A percentile compares a stretch with the other conserved stretches of the same genome.
These are phyloP conservation scores for Salix brachista DNA, from an alignment of 345 rosid species.

Conservation along the genomic window DNA sequence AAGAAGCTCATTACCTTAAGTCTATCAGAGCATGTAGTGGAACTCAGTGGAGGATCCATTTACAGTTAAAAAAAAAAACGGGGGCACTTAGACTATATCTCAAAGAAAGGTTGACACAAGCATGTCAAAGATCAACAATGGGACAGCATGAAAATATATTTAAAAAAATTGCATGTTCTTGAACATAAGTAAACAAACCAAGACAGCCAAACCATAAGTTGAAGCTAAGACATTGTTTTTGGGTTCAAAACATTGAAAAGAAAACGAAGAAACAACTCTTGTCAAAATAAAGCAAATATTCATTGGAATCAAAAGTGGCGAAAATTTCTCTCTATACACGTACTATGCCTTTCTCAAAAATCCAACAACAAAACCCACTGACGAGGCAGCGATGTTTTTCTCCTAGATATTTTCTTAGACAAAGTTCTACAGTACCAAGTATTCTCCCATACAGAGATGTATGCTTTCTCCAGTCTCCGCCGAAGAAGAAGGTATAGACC, in stretches of 20 bases:
- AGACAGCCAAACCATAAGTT: too few relatives aligned
- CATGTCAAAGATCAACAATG: too few relatives aligned
- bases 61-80: neutral
- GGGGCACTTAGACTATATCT: neutral
- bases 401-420: neutral
- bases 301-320: neutral
- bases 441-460: neutral
- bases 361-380: neutral
- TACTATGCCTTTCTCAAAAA: neutral
- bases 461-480: neutral
- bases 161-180: neutral
- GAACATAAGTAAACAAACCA: too few relatives aligned
- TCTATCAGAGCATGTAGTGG: slow-evolving; percentile 1
- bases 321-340: neutral
- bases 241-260: neutral
- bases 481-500: neutral
- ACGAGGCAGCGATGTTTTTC: neutral
- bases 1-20: slow-evolving; percentile 19
- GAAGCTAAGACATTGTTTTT: too few relatives aligned
- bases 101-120: too few relatives aligned
- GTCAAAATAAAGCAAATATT: neutral
- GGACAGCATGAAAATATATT: too few relatives aligned
- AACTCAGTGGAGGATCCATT: slow-evolving; percentile 21
- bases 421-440: neutral
- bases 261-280: neutral